Base-by-base conservation (phyloP, 1,284 basidiomycete species). In the Malassezia nana region DNA sequence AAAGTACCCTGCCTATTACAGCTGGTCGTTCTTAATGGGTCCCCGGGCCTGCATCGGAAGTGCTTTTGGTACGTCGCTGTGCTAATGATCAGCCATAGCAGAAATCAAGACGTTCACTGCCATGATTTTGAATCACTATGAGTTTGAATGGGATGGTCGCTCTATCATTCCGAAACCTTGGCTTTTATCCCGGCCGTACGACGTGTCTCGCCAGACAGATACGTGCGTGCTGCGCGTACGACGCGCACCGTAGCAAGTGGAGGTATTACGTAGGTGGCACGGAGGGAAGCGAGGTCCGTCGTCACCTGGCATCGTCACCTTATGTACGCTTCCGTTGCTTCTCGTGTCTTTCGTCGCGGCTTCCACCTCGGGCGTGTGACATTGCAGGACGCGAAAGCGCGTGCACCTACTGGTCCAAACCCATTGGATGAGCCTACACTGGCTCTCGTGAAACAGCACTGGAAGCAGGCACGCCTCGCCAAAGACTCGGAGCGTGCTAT, bases 91-190 rank as follows among this genome's bases (percentile, higher is more conserved):
- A 46, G 49, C 49, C 2, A 22, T 67, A 18, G 59, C 62, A 5
- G 69, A 72, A 30, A 67, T 72, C 58, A 71, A 69, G 47, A 57
- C 63, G 7, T 62, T 72, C 46, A 44, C 65, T 6, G 59, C 55
- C 30, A 50, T 56, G n/a, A 35, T 72, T 9, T 28, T 71, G 2
- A 55, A 59, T 16, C 28, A 39, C 3, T 64, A 71, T 46, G 32
- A 60, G 4, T 69, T 67, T 25, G 60, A 63, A 15, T 46, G 48
- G 18, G 54, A 51, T 35, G 43, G 49, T 3, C 50, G 48, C 12
- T 29, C 13, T 5, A 56, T 50, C 39, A 29, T 46, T 8, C 42
- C 49, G 15, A 56, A 51, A 18, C 42, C 42, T 7, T 56, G 54
- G 54, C 20, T 51, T 26, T 35, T 56, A 1, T 49, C 54, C 16